phyloP scores from a whole-genome alignment of 2,329 filamentous ascomycete genomes.

The Penicillium sp. region DNA sequence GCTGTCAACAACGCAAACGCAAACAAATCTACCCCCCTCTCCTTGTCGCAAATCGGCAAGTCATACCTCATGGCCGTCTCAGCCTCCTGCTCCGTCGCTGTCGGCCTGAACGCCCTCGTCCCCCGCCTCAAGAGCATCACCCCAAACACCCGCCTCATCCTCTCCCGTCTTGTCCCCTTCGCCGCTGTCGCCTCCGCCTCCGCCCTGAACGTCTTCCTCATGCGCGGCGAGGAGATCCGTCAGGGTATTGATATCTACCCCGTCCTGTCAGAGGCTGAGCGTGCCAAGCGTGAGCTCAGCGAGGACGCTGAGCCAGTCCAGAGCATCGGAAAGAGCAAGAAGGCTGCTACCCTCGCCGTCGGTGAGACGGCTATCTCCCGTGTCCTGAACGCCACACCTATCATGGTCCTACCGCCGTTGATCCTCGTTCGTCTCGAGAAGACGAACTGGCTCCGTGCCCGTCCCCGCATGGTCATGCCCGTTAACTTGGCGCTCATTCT shows the following conservation, averaged over 20 bases:
- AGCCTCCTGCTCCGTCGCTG: slow-evolving; percentile 88
- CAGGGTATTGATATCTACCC: slow-evolving; percentile 91
- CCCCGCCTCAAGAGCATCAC: slow-evolving; percentile 75
- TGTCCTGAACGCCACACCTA: slow-evolving; percentile 89
- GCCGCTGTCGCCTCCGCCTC: slow-evolving; percentile 90
- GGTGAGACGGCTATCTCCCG: slow-evolving; percentile 88
- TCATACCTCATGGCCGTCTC: slow-evolving; percentile 91
- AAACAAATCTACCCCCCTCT: slow-evolving; percentile 92
- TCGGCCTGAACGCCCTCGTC: slow-evolving; percentile 87
- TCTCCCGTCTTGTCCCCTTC: slow-evolving; percentile 89
- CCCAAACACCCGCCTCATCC: slow-evolving; percentile 70
- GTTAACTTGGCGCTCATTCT: slow-evolving; percentile 87
- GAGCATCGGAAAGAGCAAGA: slow-evolving; percentile 80
- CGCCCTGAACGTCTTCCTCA: slow-evolving; percentile 91
- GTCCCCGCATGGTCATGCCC: slow-evolving; percentile 73
- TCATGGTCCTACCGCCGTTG: slow-evolving; percentile 94
- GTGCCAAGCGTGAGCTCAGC: slow-evolving; percentile 62
- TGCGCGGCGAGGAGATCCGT: slow-evolving; percentile 94
- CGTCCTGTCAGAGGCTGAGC: slow-evolving; percentile 69
- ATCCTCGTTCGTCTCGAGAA: slow-evolving; percentile 80
- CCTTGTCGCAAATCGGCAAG: slow-evolving; percentile 74
- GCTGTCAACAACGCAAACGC: slow-evolving; percentile 97
- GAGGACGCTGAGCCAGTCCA: slow-evolving; percentile 54
- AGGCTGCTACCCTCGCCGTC: slow-evolving; percentile 84
- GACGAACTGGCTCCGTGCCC: slow-evolving; percentile 73